Percentiles rank a stretch among this genome's conserved stretches.
Evolutionary conservation across 2,329 filamentous ascomycete species (phyloP).

Genomic region (Botrytis tulipae): DNA sequence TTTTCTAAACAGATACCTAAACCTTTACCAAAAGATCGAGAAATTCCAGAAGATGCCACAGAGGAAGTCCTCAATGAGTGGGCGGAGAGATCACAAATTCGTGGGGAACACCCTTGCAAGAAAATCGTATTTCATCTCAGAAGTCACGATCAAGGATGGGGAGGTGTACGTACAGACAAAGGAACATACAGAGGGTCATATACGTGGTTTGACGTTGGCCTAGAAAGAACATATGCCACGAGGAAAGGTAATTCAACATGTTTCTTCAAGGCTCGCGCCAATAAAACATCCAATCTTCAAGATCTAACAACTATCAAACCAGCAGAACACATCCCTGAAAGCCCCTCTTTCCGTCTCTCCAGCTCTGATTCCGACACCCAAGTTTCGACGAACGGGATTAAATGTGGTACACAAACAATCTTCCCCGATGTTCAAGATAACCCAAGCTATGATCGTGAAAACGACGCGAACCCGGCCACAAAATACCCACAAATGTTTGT

Average conservation of each 20-base stretch:
- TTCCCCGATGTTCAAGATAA: slow-evolving; percentile 33
- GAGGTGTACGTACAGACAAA: slow-evolving; percentile 36
- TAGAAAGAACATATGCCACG: slow-evolving; percentile 53
- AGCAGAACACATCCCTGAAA: neutral
- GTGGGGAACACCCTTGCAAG: slow-evolving; percentile 48
- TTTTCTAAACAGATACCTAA: slow-evolving; percentile 22
- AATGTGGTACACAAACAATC: slow-evolving; percentile 42
- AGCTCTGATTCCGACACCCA: neutral
- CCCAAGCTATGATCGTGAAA: slow-evolving; percentile 14
- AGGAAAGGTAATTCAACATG: slow-evolving; percentile 25
- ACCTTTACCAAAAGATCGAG: slow-evolving; percentile 23
- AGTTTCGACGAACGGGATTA: slow-evolving; percentile 6
- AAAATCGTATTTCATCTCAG: slow-evolving; percentile 60
- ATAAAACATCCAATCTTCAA: neutral
- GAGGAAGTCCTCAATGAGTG: slow-evolving; percentile 29
- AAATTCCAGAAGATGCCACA: slow-evolving; percentile 25
- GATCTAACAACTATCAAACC: neutral
- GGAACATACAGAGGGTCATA: slow-evolving; percentile 50
- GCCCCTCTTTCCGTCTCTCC: slow-evolving; percentile 15
- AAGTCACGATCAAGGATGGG: slow-evolving; percentile 60
- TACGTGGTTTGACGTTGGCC: slow-evolving; percentile 63
- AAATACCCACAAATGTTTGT: slow-evolving; percentile 36
- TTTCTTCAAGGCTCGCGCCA: neutral
- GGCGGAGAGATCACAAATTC: slow-evolving; percentile 23
- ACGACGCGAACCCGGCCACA: neutral